Evolutionary conservation across 1,284 basidiomycete species (phyloP).

Genomic region (Leccinum angustisporum): DNA sequence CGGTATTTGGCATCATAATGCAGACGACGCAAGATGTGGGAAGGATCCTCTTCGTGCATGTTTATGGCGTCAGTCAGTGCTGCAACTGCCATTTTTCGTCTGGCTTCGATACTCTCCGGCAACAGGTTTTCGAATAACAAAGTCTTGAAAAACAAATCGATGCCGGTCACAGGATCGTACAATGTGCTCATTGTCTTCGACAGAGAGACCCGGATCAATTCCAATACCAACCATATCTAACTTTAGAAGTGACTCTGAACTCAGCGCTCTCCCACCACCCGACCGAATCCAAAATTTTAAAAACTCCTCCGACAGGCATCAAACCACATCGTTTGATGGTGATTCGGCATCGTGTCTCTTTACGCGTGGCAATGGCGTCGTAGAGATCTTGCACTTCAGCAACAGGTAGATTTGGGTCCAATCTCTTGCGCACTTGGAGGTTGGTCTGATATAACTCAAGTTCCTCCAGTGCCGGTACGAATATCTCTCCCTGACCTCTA

Average conservation of each 20-base stretch:
- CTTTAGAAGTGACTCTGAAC: not conserved
- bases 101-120: too few species aligned
- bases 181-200: not conserved
- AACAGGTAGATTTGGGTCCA: not conserved
- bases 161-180: not conserved
- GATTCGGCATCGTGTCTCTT: not conserved
- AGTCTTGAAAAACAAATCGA: too few species aligned
- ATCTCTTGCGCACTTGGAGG: not conserved
- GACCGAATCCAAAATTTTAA: too few species aligned
- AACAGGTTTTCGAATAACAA: too few species aligned
- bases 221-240: not conserved
- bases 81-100: too few species aligned
- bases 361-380: not conserved
- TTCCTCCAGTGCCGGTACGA: not conserved
- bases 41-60: too few species aligned
- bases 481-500: not conserved
- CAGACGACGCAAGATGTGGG: too few species aligned
- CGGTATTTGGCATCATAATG: too few species aligned
- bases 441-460: not conserved
- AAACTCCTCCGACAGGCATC: too few species aligned
- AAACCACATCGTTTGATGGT: not conserved
- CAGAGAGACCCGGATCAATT: not conserved
- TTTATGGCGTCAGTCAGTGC: too few species aligned
- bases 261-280: too few species aligned
- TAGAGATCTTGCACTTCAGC: not conserved